A percentile compares a stretch with the other conserved stretches of the same genome.
These are phyloP conservation scores for Cercospora citrullina DNA, from an alignment of 2,329 filamentous ascomycete species.

Conservation along the genomic window DNA sequence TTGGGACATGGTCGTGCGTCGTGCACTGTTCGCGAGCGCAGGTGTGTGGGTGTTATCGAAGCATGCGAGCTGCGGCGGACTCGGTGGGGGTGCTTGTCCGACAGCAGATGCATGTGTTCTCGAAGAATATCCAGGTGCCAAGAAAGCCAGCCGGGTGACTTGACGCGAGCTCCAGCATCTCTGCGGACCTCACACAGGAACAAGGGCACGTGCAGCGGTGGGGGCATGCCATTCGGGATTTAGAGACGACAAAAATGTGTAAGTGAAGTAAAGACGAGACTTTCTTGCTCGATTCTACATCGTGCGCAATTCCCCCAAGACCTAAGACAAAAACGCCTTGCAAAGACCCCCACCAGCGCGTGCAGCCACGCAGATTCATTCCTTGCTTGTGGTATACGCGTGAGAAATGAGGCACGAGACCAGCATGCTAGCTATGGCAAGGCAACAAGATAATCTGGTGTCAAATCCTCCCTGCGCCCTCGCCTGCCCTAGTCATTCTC, in stretches of 20 bases:
- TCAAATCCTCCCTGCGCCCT: conserved; percentile 17
- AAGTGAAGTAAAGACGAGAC: conserved; percentile 20
- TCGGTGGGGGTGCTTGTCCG: neutral
- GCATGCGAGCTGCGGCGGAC: conserved; percentile 9
- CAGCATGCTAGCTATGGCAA: conserved; percentile 28
- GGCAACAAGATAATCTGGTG: conserved; percentile 19
- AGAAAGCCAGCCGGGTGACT: neutral
- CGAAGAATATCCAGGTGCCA: neutral
- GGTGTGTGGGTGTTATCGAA: conserved; percentile 10
- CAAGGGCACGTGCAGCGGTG: neutral
- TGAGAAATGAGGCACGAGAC: conserved; percentile 27
- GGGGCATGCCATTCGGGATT: neutral
- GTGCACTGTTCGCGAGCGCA: conserved; percentile 4
- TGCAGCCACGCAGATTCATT: neutral
- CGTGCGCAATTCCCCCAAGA: conserved; percentile 19
- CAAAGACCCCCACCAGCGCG: conserved; percentile 20
- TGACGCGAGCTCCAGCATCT: neutral
- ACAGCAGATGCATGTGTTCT: neutral
- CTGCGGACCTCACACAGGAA: neutral
- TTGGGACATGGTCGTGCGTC: conserved; percentile 20
- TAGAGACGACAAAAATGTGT: neutral
- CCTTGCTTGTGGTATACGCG: conserved; percentile 10
- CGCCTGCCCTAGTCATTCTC: conserved; percentile 21
- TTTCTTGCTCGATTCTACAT: conserved; percentile 26
- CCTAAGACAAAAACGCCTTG: conserved; percentile 21